A percentile compares a stretch with the other conserved stretches of the same genome.
Conservation (phyloP, 345 rosid species). For the Syzygium oleosum region DNA sequence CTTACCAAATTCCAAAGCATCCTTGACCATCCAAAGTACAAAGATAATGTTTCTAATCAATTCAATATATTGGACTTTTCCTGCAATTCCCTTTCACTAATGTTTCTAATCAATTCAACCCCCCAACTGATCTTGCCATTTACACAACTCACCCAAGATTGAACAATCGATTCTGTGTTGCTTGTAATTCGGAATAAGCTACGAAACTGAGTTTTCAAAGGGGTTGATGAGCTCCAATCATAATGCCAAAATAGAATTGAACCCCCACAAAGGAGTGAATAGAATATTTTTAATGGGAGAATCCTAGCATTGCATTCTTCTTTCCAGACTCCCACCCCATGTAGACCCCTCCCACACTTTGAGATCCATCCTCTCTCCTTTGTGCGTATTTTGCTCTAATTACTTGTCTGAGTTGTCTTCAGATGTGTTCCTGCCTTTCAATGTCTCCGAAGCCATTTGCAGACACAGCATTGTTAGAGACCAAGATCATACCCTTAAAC, state of each 20-base stretch:
- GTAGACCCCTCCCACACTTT: background rate
- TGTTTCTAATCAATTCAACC: background rate
- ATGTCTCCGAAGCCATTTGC: background rate
- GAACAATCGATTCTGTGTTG: too few species aligned
- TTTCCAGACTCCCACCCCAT: background rate
- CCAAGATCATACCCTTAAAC: background rate
- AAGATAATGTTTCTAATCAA: background rate
- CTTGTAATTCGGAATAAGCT: background rate
- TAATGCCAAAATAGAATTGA: background rate
- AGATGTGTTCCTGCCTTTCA: background rate
- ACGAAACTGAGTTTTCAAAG: background rate
- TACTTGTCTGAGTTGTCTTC: background rate
- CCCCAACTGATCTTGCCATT: too few species aligned
- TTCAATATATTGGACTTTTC: too few species aligned
- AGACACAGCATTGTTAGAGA: background rate
- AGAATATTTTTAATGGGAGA: background rate
- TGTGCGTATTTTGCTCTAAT: background rate
- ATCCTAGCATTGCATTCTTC: background rate
- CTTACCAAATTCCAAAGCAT: background rate
- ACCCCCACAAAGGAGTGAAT: background rate
- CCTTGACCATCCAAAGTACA: background rate
- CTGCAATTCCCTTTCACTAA: too few species aligned
- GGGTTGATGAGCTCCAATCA: background rate
- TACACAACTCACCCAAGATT: too few species aligned
- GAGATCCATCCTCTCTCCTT: background rate